A percentile compares a stretch with the other conserved stretches of the same genome.
These are phyloP conservation scores for Iris pallida DNA, from an alignment of 116 monocot genomes.

Conservation along the genomic window DNA sequence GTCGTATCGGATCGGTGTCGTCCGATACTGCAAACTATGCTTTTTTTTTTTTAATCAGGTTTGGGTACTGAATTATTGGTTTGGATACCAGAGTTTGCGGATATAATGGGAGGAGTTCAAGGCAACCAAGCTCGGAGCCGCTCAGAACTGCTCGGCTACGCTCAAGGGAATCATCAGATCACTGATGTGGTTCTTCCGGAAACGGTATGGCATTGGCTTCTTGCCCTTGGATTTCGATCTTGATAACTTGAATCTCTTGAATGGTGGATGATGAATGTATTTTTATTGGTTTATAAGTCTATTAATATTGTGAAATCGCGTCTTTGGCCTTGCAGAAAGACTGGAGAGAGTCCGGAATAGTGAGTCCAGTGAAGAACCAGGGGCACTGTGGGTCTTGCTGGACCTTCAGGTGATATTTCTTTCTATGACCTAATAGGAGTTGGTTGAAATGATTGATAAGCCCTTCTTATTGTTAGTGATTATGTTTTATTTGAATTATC, in stretches of 20 bases:
- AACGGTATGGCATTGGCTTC: constrained; percentile 29
- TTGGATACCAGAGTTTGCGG: constrained; percentile 49
- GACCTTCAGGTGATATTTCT: constrained; percentile 61
- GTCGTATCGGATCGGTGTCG: no score
- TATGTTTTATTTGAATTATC: no score
- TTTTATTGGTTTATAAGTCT: no score
- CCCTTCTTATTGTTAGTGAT: no score
- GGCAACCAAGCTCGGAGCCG: constrained; percentile 51
- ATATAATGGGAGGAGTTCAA: constrained; percentile 88
- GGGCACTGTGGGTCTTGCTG: constrained; percentile 83
- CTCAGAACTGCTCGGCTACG: constrained; percentile 88
- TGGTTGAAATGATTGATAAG: no score
- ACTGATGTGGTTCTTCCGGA: constrained; percentile 46
- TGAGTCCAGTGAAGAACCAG: constrained; percentile 85
- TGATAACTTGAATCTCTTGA: neutral
- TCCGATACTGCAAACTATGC: no score
- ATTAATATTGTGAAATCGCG: neutral
- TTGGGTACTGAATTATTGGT: neutral
- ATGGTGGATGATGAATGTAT: no score
- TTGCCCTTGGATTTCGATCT: neutral
- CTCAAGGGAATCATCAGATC: constrained; percentile 51
- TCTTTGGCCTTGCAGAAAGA: constrained; percentile 57
- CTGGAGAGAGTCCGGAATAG: constrained; percentile 79
- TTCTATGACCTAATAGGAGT: no score
- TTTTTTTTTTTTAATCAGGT: neutral